Percentiles rank a stretch among this genome's conserved stretches.
These are phyloP conservation scores for Stygiomarasmius scandens DNA, from an alignment of 1,284 basidiomycete species.

Conservation along the genomic window DNA sequence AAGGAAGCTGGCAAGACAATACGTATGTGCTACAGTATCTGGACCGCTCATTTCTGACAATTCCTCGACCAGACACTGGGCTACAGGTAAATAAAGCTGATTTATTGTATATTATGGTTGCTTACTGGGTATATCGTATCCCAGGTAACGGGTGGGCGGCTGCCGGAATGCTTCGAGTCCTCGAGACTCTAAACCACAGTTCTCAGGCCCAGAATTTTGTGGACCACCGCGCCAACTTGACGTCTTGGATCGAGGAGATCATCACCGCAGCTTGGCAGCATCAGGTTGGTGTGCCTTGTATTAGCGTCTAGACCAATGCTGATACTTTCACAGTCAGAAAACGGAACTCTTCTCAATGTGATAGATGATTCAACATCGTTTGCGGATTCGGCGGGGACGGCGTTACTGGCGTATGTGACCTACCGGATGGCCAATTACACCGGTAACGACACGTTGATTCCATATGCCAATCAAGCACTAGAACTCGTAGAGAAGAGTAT, in stretches of 20 bases:
- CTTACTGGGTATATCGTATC: neutral
- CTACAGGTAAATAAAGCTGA: constrained; percentile 40
- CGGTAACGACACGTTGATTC: constrained; percentile 36
- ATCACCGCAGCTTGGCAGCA: constrained; percentile 49
- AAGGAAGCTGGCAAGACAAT: constrained; percentile 47
- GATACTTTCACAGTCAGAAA: constrained; percentile 31
- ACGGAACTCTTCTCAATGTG: constrained; percentile 56
- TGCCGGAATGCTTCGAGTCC: constrained; percentile 65
- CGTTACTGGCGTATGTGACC: constrained; percentile 55
- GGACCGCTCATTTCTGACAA: neutral
- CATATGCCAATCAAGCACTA: constrained; percentile 45
- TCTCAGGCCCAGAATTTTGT: constrained; percentile 39
- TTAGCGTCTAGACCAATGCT: neutral
- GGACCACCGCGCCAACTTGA: constrained; percentile 50
- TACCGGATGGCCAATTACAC: constrained; percentile 46
- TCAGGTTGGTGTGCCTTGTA: constrained; percentile 38
- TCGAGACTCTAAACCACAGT: constrained; percentile 58
- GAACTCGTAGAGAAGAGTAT: constrained; percentile 40
- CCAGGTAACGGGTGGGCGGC: constrained; percentile 71
- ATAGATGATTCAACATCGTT: constrained; percentile 50
- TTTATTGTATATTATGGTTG: constrained; percentile 4
- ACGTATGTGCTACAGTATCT: constrained; percentile 24
- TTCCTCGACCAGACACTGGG: constrained; percentile 42
- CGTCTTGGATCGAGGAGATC: constrained; percentile 62
- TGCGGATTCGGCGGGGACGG: constrained; percentile 53